These are phyloP conservation scores for Fusarium sarcochroum DNA, from an alignment of 2,329 filamentous ascomycete genomes.

Conservation along the genomic window DNA sequence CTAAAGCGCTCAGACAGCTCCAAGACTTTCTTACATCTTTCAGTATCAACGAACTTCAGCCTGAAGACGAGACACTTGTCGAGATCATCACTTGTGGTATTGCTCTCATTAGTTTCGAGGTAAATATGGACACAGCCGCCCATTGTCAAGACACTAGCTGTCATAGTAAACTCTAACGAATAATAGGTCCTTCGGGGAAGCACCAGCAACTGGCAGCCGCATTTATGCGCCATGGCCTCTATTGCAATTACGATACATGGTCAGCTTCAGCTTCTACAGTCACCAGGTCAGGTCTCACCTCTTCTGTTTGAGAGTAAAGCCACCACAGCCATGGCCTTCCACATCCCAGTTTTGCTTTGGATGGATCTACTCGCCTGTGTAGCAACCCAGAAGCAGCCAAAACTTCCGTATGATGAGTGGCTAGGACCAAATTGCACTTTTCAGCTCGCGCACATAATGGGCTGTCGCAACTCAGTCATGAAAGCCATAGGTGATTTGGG, in stretches of 20 bases:
- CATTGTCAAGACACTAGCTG: neutral
- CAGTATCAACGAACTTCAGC: neutral
- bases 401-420: constrained; percentile 3
- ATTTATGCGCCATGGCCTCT: neutral
- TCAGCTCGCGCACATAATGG: neutral
- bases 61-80: neutral
- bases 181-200: neutral
- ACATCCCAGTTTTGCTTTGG: neutral
- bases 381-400: neutral
- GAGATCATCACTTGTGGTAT: neutral
- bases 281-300: accelerated
- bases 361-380: constrained; percentile 4
- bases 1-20: constrained; percentile 1
- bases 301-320: neutral
- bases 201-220: neutral
- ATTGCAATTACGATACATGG: neutral
- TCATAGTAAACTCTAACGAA: neutral
- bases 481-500: neutral
- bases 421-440: neutral
- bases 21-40: neutral
- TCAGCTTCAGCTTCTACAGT: neutral
- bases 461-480: neutral
- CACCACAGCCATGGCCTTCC: neutral
- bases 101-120: constrained; percentile 1
- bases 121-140: neutral